Evolutionary conservation across 2,329 filamentous ascomycete species (phyloP).

Genomic region (Verticillium longisporum): DNA sequence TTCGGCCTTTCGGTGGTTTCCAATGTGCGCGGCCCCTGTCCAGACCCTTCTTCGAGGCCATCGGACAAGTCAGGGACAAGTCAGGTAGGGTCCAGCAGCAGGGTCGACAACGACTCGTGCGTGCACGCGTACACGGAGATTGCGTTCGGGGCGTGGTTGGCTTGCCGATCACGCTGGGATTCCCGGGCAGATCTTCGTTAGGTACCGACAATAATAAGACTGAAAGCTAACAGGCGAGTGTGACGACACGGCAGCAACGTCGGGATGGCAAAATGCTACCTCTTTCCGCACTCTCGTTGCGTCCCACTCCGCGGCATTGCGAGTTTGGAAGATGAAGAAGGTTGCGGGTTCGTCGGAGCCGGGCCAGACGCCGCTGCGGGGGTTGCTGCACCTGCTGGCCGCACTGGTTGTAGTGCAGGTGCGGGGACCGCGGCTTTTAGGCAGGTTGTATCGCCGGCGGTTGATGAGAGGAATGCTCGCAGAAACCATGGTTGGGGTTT

Average conservation of each 20-base stretch:
- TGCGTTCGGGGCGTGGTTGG: not conserved
- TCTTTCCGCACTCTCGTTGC: not conserved
- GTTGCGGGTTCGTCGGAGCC: not conserved
- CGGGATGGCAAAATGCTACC: not conserved
- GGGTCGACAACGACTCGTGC: not conserved
- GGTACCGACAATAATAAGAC: not conserved
- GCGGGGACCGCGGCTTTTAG: not conserved
- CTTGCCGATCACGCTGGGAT: not conserved
- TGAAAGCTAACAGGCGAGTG: not conserved
- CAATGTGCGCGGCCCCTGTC: not conserved
- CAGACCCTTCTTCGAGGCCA: not conserved
- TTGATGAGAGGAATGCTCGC: not conserved
- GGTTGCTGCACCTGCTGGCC: not conserved
- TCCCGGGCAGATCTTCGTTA: not conserved
- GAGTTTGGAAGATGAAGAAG: not conserved
- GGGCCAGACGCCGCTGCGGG: not conserved
- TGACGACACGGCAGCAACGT: not conserved
- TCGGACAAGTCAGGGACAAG: not conserved
- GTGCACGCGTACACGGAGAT: not conserved
- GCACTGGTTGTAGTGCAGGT: not conserved
- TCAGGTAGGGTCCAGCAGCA: not conserved
- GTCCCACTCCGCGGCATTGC: not conserved
- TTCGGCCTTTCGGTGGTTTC: too few relatives aligned
- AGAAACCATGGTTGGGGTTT: not conserved
- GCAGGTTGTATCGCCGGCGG: not conserved